Conservation (phyloP, 2,329 filamentous ascomycete genomes). For the Pestalotiopsis sp. region DNA sequence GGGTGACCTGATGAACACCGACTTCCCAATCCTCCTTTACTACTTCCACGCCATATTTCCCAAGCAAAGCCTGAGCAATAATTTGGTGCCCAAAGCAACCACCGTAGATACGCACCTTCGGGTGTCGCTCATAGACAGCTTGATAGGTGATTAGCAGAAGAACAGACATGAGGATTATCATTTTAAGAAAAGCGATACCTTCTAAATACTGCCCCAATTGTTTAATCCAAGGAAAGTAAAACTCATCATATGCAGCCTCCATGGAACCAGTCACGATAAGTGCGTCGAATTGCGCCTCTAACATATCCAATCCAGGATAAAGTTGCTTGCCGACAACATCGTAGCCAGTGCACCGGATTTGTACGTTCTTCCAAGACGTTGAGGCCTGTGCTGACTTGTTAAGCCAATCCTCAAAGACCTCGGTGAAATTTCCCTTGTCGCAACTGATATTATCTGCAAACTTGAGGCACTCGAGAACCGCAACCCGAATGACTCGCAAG, state of each 20-base stretch:
- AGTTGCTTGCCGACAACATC: not conserved
- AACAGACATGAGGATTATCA: not conserved
- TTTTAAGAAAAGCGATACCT: not conserved
- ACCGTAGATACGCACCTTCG: constrained; percentile 12
- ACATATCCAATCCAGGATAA: not conserved
- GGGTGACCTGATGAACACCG: constrained; percentile 11
- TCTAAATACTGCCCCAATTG: not conserved
- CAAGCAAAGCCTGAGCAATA: constrained; percentile 12
- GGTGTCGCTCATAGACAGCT: constrained; percentile 10
- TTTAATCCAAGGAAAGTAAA: not conserved
- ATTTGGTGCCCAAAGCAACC: constrained; percentile 17
- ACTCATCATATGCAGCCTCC: not conserved
- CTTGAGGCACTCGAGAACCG: not conserved
- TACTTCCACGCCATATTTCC: not conserved
- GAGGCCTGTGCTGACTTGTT: not conserved
- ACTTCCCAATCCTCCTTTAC: constrained; percentile 13
- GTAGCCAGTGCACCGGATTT: not conserved
- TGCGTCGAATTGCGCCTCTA: not conserved
- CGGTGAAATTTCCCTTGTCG: not conserved
- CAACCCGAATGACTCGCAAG: not conserved
- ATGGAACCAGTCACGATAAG: not conserved
- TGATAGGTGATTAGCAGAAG: not conserved
- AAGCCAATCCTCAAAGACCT: not conserved
- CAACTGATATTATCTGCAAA: not conserved
- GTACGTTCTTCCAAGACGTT: not conserved